Percentiles rank a stretch among this genome's conserved stretches.
Evolutionary conservation across 345 rosid species (phyloP).

Genomic region (Citrus unshiu): DNA sequence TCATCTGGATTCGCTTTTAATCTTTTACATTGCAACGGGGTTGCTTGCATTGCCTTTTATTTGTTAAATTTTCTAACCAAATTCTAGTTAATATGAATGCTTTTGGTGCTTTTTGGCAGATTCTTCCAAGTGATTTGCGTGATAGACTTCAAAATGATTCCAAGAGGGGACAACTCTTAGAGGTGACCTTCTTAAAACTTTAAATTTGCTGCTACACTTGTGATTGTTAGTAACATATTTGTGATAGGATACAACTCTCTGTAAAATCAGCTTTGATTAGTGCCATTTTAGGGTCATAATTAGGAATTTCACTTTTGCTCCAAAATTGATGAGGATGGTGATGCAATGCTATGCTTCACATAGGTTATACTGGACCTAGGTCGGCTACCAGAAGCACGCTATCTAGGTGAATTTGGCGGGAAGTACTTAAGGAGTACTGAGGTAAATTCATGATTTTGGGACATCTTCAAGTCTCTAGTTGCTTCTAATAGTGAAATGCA

Average conservation of each 20-base stretch:
- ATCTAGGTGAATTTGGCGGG: conserved; percentile 52
- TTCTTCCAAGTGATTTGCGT: conserved; percentile 55
- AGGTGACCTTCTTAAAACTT: conserved; percentile 28
- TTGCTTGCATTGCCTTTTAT: background rate
- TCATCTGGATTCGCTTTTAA: background rate
- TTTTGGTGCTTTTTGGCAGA: conserved; percentile 23
- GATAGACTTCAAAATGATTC: conserved; percentile 43
- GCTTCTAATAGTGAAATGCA: background rate
- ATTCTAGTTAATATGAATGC: background rate
- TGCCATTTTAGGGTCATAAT: no score
- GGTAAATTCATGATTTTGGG: conserved; percentile 29
- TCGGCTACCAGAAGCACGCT: conserved; percentile 62
- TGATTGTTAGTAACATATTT: background rate
- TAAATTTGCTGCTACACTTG: background rate
- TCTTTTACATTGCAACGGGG: background rate
- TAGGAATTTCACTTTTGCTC: background rate
- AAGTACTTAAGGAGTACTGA: conserved; percentile 46
- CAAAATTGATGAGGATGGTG: background rate
- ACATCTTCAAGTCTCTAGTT: background rate
- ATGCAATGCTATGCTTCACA: background rate
- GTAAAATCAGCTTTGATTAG: no score
- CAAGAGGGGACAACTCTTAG: conserved; percentile 48
- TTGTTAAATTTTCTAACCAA: background rate
- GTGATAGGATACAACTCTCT: background rate
- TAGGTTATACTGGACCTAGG: conserved; percentile 61